These are phyloP conservation scores for Suzukiozyma palmioleophila DNA, from an alignment of 1,139 yeast genomes.

Conservation along the genomic window DNA sequence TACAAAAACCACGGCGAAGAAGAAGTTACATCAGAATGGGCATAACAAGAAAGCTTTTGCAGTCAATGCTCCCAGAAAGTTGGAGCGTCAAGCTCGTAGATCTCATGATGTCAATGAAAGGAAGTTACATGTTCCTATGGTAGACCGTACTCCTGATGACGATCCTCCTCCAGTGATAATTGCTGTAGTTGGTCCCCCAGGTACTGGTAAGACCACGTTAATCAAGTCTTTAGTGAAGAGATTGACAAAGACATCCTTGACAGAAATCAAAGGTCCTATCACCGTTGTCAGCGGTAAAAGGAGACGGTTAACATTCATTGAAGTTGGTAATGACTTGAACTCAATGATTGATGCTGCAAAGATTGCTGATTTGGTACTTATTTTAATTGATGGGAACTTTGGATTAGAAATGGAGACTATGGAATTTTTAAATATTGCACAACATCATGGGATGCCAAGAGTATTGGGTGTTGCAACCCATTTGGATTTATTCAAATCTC, in stretches of 20 bases:
- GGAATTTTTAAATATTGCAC: constrained; percentile 95
- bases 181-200: constrained; percentile 98
- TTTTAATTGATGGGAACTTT: constrained; percentile 93
- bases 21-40: constrained; percentile 87
- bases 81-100: constrained; percentile 80
- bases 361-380: constrained; percentile 84
- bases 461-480: constrained; percentile 95
- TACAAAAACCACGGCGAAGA: constrained; percentile 64
- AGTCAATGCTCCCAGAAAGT: constrained; percentile 84
- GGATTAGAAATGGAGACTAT: constrained; percentile 99
- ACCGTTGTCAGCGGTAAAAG: constrained; percentile 97
- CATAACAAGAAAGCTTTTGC: constrained; percentile 94
- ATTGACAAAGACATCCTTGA: constrained; percentile 80
- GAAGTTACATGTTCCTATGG: constrained; percentile 94
- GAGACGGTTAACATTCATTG: constrained; percentile 87
- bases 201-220: constrained; percentile 94
- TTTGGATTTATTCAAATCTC: constrained; percentile 87
- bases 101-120: constrained; percentile 82
- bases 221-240: constrained; percentile 86
- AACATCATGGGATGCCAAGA: constrained; percentile 98
- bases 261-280: constrained; percentile 91
- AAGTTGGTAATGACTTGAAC: constrained; percentile 87
- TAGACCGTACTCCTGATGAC: constrained; percentile 95
- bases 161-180: constrained; percentile 96
- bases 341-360: constrained; percentile 97